Evolutionary conservation across 1,139 yeast genomes (phyloP), one percentile per base, ranked within the genome.

Genomic region (Lizanozyma gosingica): DNA sequence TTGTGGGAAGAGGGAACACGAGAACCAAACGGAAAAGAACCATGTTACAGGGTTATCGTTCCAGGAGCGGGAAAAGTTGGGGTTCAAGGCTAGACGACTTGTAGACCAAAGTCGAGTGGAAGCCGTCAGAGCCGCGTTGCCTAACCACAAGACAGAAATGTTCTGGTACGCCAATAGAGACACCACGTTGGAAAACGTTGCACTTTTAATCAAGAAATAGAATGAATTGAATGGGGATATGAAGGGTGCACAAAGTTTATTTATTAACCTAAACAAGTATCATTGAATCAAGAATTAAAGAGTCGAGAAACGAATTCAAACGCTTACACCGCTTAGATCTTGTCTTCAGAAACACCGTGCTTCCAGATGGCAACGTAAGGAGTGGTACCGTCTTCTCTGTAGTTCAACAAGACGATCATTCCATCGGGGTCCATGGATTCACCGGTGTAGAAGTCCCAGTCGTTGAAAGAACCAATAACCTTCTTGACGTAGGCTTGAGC

Each of bases 361-460:
- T 90, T 94, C 97, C 97, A 92, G 83, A 88, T 80, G 55, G 90
- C 87, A 63, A 92, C 94, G 76, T 64, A 94, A 63, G 98, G 98
- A 55, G 99, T 94, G 59, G 81, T 76, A 76, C 98, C 99, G 65
- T 92, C 97, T 77, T 92, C 98, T 76, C 99, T 94, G 88, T 92
- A 92, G 94, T 92, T 92, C 74, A 92, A 84, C 70, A 92, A 81
- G 56, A 87, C 90, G 64, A 92, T 73, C 98, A 92, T 92, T 60
- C 84, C 97, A 70, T 92, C 97, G 67, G 97, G 97, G 82, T 94
- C 96, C 99, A 92, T 94, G 63, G 95, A 84, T 78, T 92, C 97
- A 78, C 98, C 98, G 56, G 96, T 92, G 88, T 72, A 92, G 80
- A 92, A 92, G 65, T 92, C 98, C 94, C 94, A 92, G 80, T 92